phyloP scores from a whole-genome alignment of 768 basidiomycete genomes.

The Rhodotorula graminis region DNA sequence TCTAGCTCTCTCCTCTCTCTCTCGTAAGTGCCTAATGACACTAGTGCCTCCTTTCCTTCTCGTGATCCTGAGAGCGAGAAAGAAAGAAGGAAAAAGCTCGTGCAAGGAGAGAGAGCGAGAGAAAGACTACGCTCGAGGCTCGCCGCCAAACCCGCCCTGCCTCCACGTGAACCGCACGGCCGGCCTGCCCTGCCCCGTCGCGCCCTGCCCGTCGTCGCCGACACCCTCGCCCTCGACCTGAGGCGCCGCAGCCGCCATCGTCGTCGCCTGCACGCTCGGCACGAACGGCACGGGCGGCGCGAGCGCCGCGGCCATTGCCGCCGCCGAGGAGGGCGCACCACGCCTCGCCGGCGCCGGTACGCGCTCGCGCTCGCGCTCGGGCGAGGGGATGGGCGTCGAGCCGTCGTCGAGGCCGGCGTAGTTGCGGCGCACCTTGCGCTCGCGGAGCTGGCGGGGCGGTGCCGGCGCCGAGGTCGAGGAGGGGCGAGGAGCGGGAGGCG shows the following conservation, averaged over 20 bases:
- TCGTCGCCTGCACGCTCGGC: neutral
- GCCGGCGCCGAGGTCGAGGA: too few species aligned
- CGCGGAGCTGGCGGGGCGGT: constrained; percentile 23
- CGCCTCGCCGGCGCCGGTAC: neutral
- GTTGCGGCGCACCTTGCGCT: constrained; percentile 1
- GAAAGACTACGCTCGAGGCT: constrained; percentile 19
- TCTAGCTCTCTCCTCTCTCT: too few species aligned
- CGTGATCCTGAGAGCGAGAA: too few species aligned
- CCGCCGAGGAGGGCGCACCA: neutral
- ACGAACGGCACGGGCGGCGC: neutral
- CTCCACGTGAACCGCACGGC: constrained; percentile 26
- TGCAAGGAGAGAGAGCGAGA: too few species aligned
- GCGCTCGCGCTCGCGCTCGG: neutral
- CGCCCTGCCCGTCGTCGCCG: neutral
- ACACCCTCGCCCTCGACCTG: rapidly evolving
- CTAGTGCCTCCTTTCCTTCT: too few species aligned
- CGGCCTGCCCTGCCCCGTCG: neutral
- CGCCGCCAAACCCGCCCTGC: constrained; percentile 24
- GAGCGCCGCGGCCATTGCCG: neutral
- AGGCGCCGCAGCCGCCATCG: neutral
- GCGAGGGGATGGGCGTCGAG: neutral
- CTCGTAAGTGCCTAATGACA: too few species aligned
- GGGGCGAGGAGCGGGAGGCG: neutral
- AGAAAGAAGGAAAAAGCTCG: too few species aligned
- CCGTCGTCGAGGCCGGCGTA: constrained; percentile 20